These are phyloP conservation scores for Passalora sequoiae DNA, from an alignment of 2,329 filamentous ascomycete species.

Conservation along the genomic window DNA sequence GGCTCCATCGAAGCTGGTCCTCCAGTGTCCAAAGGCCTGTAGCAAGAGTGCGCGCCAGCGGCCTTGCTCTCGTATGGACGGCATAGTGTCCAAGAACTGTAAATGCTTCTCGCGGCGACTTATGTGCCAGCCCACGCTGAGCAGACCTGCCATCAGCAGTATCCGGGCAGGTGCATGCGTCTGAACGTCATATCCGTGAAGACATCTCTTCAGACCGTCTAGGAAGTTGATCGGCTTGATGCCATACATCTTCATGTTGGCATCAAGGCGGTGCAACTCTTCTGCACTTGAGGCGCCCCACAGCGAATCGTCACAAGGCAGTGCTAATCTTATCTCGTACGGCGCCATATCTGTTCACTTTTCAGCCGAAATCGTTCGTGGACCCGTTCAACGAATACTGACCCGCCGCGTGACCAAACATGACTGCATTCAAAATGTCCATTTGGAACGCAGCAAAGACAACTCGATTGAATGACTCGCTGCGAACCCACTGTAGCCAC, in stretches of 20 bases:
- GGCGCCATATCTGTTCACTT: constrained; percentile 79
- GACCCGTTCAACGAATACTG: too few relatives aligned
- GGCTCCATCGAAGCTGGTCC: constrained; percentile 77
- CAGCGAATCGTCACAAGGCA: constrained; percentile 84
- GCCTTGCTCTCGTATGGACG: constrained; percentile 76
- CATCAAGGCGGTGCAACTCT: constrained; percentile 77
- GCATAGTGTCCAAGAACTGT: constrained; percentile 73
- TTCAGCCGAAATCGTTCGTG: too few relatives aligned
- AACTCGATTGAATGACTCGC: constrained; percentile 78
- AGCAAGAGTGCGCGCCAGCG: constrained; percentile 83
- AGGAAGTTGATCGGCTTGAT: constrained; percentile 80
- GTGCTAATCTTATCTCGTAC: constrained; percentile 81
- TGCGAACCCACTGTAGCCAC: constrained; percentile 92
- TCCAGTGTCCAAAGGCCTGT: constrained; percentile 87
- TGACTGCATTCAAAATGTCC: constrained; percentile 88
- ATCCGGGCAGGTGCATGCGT: constrained; percentile 88
- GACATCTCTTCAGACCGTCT: constrained; percentile 79
- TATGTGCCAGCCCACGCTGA: constrained; percentile 95
- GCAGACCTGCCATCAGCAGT: constrained; percentile 81
- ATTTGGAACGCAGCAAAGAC: constrained; percentile 90
- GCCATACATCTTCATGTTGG: constrained; percentile 70
- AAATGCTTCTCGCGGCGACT: constrained; percentile 89
- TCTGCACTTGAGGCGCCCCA: constrained; percentile 84
- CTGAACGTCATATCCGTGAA: constrained; percentile 73
- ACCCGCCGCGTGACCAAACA: constrained; percentile 77